Base-by-base conservation (phyloP, 306 rosid genomes). In the Prunus mume region DNA sequence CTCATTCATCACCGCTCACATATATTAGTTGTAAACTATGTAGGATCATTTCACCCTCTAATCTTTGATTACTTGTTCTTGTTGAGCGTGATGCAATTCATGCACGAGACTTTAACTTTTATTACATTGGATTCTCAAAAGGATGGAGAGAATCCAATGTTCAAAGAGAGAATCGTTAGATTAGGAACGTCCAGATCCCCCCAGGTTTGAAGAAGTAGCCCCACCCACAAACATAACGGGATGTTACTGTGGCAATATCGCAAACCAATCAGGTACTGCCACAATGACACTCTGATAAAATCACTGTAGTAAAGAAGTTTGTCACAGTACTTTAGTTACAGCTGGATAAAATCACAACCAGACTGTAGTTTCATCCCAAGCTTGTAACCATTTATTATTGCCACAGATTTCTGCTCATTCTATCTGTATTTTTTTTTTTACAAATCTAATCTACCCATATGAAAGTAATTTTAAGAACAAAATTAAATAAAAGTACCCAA, bases 91-190 rank as follows among this genome's bases (percentile, higher is more conserved):
- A 62, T 73, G 73, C 76, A 78, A 73, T 34, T 22, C 58, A 69
- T 51, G 22, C 68, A 74, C 60, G 65, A 19, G 47, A 51, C 84
- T 80, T 85, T 83, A 17, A 51, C 90, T 85, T 83, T 85, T 87
- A 72, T 24, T 79, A 65, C 68, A 81, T 5, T 51, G 61, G 58
- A 68, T 68, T 24, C 79, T 71, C 56, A 65, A 69, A 85, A 83
- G 78, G 60, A 50, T 22, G 68, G 71, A 68, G 89, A 66, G 89
- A 81, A 89, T 87, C 97, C 93, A 68, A 87, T 79, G 91, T 82
- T 51, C 28, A 50, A 80, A 83, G 83, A 51, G 43, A 60, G 66
- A 79, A 79, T 8, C 27, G 25, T 78, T 81, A 84, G 81, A 81
- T 25, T 15, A 14, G 50, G n/a, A 51, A 32, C n/a, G 22, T 55